Percentiles rank a stretch among this genome's conserved stretches.
phyloP scores from a whole-genome alignment of 352 stramenopile species.

The Paralagenidium karlingii region DNA sequence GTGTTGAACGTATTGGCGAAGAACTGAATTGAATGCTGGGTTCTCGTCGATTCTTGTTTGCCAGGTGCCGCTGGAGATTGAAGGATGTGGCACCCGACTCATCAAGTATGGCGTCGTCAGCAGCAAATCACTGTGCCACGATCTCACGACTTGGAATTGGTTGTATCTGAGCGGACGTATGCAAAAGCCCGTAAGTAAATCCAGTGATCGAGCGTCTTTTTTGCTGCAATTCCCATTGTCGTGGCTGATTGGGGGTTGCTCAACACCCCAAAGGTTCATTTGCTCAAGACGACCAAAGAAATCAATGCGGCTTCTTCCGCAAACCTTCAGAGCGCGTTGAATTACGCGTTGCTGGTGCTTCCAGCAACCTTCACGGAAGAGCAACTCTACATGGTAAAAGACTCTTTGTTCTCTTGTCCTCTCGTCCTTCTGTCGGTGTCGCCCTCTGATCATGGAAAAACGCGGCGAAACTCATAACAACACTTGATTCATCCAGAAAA shows the following conservation, averaged over 20 bases:
- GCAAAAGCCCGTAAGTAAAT: constrained; percentile 68
- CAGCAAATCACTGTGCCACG: constrained; percentile 56
- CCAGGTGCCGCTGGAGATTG: constrained; percentile 39
- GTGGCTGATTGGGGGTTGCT: constrained; percentile 1
- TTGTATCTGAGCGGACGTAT: constrained; percentile 81
- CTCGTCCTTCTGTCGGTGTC: no score
- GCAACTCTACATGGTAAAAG: constrained; percentile 69
- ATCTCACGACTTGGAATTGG: constrained; percentile 69
- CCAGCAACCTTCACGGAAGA: constrained; percentile 71
- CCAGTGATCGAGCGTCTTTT: not conserved
- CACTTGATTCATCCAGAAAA: constrained; percentile 32
- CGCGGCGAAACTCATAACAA: no score
- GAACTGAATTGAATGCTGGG: constrained; percentile 4
- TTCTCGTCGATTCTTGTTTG: no score
- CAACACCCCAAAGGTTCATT: constrained; percentile 38
- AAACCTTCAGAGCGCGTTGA: constrained; percentile 62
- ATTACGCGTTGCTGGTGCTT: constrained; percentile 60
- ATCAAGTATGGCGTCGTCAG: constrained; percentile 87
- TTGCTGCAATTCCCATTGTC: not conserved
- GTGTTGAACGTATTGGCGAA: no score
- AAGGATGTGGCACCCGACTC: constrained; percentile 41
- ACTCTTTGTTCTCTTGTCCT: constrained; percentile 3
- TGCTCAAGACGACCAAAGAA: constrained; percentile 26
- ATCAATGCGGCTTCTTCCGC: constrained; percentile 33
- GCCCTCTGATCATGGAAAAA: constrained; percentile 9